phyloP scores from a whole-genome alignment of 305 asterid genomes.

The Fraxinus greggii region DNA sequence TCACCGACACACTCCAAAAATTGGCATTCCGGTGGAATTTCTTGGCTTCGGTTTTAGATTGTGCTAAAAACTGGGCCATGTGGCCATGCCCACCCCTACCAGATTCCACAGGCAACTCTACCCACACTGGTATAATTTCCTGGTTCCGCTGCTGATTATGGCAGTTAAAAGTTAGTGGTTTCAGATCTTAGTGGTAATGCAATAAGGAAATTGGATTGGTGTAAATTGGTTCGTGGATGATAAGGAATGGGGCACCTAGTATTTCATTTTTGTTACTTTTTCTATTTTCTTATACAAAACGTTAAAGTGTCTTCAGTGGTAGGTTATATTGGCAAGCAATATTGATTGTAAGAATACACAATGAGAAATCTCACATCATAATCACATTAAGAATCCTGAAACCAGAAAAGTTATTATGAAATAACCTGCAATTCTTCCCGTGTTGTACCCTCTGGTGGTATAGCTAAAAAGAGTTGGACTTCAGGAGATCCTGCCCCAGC shows the following conservation, averaged over 20 bases:
- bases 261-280: neutral
- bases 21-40: neutral
- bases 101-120: neutral
- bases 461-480: constrained; percentile 63
- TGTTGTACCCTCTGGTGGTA: constrained; percentile 69
- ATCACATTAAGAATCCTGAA: neutral
- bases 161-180: neutral
- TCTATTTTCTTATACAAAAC: neutral
- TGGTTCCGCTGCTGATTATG: neutral
- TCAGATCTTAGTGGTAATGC: neutral
- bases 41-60: neutral
- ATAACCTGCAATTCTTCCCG: constrained; percentile 73
- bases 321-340: neutral
- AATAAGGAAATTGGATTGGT: neutral
- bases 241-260: neutral
- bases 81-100: neutral
- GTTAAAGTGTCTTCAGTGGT: neutral
- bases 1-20: neutral
- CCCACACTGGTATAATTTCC: neutral
- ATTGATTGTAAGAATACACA: neutral
- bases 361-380: neutral
- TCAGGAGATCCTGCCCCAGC: constrained; percentile 81
- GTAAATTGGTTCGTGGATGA: neutral
- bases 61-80: neutral
- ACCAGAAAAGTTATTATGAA: neutral